Base-by-base conservation (phyloP, 257 asterid genomes). In the Coffea canephora region DNA sequence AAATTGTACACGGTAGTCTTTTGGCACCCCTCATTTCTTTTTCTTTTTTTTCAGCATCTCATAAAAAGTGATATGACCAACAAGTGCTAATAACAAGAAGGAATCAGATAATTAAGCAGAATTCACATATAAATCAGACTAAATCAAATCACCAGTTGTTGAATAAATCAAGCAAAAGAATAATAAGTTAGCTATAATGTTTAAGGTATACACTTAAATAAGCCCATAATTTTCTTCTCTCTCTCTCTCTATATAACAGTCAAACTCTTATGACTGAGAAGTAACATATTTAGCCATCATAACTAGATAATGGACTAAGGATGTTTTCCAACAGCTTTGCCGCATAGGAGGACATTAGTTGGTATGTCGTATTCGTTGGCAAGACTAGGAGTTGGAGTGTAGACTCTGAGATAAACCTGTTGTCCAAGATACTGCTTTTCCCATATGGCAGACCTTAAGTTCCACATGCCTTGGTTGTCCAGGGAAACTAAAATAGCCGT, bases 381-480 rank as follows among this genome's bases (percentile, higher is more conserved):
- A 39, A 87, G 83, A 48, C 85, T 93, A 2, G 34, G 87, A 5
- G 82, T 77, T 18, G 94, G 93, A 76, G 85, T 81, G 84, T 90
- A 94, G 34, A 96, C 99, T 73, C 98, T 80, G 9, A 96, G 88
- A 77, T 96, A 96, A 25, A 92, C 85, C 8, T 96, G 98, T 72
- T 96, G 97, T 71, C 99, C 99, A 1, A 96, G 91, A 84, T 96
- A 94, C 43, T 92, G 97, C 70, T 94, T 90, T 67, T 88, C 98
- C 98, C 99, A 94, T 82, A 87, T 89, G 6, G 98, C 97, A 5
- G 98, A 92, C 86, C 98, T 91, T 90, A 96, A 54, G 73, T 96
- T 94, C 98, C 99, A 96, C 97, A 96, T 96, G 0, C 99, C 99
- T 80, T 96, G 97, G 89, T 96, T 94, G 88, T 96, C 99, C 87